phyloP scores from a whole-genome alignment of 306 rosid species.

The Spatholobus suberectus region DNA sequence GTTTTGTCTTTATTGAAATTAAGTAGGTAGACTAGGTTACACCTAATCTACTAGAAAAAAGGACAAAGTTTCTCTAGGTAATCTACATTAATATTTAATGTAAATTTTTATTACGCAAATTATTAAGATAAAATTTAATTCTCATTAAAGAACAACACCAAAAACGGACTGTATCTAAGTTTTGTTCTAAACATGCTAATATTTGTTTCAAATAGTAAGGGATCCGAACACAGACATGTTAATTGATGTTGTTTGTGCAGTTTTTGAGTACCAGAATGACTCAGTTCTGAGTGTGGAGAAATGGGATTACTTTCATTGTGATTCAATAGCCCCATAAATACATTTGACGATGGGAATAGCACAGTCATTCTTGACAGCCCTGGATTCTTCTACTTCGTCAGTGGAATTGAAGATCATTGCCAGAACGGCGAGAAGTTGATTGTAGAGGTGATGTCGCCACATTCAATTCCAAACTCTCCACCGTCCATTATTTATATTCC shows the following conservation, averaged over 20 bases:
- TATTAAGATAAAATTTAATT: too few species aligned
- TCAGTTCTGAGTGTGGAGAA: constrained; percentile 67
- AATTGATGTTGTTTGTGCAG: constrained; percentile 43
- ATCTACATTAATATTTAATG: too few species aligned
- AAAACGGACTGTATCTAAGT: too few species aligned
- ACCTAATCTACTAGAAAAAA: too few species aligned
- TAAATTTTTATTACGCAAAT: too few species aligned
- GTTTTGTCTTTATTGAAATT: too few species aligned
- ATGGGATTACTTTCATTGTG: constrained; percentile 73
- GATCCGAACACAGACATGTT: too few species aligned
- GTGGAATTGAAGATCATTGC: constrained; percentile 60
- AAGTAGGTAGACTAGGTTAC: too few species aligned
- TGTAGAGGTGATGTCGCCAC: constrained; percentile 62
- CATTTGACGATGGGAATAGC: constrained; percentile 61
- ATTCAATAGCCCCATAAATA: constrained; percentile 50
- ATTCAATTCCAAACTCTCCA: constrained; percentile 21
- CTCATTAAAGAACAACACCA: too few species aligned
- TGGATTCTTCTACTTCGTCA: constrained; percentile 68
- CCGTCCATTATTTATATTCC: constrained; percentile 43
- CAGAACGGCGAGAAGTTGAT: constrained; percentile 59
- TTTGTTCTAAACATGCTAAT: too few species aligned
- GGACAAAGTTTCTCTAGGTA: too few species aligned
- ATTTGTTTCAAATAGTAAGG: too few species aligned
- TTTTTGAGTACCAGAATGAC: constrained; percentile 70
- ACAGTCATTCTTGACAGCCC: constrained; percentile 57